Evolutionary conservation across 371 early-diverging fungal genomes (phyloP), one percentile per base, ranked within the genome.

Genomic region (Rhizopus delemar): DNA sequence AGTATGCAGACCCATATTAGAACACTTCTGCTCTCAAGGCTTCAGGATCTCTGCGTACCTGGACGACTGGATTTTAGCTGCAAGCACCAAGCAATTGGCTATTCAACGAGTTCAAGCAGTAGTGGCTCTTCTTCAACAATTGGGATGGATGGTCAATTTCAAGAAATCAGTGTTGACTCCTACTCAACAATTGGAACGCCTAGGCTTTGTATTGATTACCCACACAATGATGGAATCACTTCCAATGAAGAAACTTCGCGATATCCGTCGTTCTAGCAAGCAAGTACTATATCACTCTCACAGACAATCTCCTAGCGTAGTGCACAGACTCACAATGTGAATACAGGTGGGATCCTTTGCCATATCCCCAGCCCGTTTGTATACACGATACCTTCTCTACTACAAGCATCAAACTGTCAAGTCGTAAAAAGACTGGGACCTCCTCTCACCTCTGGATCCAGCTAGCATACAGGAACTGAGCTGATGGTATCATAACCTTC

Each of bases 1-100:
- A 48, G 57, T 77, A 1, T 45, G 41, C 46, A 48, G 38, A 12
- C 73, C 75, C 13, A 34, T 75, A 4, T 55, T 74, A 8, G 48
- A 57, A 1, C 66, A 68, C 70, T 64, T 70, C 0, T 61, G 76
- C 3, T 58, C 62, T 3, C 12, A 51, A n/a, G 56, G 56, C 16
- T 38, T 58, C 13, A 45, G 46, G 59, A 33, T 55, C 29, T 60
- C 61, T 11, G 51, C 61, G 2, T 60, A 60, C 43, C 46, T 60
- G 39, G 55, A 55, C 59, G 62, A 61, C 51, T 58, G 48, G 52
- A 49, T 60, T 7, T 11, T 60, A 0, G 35, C 51, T 5, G 66
- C 58, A 8, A 32, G 28, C 5, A 29, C 39, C 15, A 54, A 54
- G 28, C 43, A 66, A 34, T 22, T 12, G 15, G 43, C 43, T 13